These are phyloP conservation scores for Coriaria nepalensis DNA, from an alignment of 306 rosid genomes.

Conservation along the genomic window DNA sequence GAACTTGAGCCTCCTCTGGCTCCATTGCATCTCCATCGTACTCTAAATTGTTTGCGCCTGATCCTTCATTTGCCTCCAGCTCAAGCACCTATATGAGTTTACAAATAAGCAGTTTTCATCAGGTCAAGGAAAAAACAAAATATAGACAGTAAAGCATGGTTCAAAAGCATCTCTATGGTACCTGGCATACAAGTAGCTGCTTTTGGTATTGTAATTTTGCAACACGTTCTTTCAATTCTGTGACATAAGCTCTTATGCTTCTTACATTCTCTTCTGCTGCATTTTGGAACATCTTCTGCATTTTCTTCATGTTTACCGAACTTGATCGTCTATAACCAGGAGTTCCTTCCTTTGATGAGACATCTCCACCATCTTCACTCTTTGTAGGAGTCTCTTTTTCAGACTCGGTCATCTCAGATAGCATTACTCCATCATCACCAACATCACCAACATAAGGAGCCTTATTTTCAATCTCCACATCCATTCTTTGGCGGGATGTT, in stretches of 20 bases:
- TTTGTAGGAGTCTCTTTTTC: slow-evolving; percentile 83
- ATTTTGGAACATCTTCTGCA: slow-evolving; percentile 99
- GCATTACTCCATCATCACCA: too few relatives aligned
- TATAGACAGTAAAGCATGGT: background rate
- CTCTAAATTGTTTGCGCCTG: slow-evolving; percentile 52
- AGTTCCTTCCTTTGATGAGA: slow-evolving; percentile 72
- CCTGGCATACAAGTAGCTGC: slow-evolving; percentile 98
- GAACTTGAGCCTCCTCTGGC: slow-evolving; percentile 45
- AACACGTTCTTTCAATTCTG: slow-evolving; percentile 96
- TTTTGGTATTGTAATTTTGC: slow-evolving; percentile 97
- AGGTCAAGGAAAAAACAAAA: too few relatives aligned
- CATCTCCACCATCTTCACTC: slow-evolving; percentile 81
- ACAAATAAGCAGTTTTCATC: too few relatives aligned
- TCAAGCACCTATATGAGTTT: slow-evolving; percentile 56
- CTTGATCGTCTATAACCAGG: slow-evolving; percentile 69
- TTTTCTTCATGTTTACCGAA: slow-evolving; percentile 98
- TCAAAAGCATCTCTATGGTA: slow-evolving; percentile 11
- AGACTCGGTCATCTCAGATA: slow-evolving; percentile 45
- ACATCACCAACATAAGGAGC: slow-evolving; percentile 53
- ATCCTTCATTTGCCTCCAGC: slow-evolving; percentile 93
- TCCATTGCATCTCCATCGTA: slow-evolving; percentile 43
- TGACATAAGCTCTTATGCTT: slow-evolving; percentile 90
- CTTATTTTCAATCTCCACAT: slow-evolving; percentile 64
- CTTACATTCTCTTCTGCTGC: slow-evolving; percentile 99
- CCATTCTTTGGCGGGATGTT: slow-evolving; percentile 53